Evolutionary conservation across 305 asterid species (phyloP).

Genomic region (Solanum chacoense): DNA sequence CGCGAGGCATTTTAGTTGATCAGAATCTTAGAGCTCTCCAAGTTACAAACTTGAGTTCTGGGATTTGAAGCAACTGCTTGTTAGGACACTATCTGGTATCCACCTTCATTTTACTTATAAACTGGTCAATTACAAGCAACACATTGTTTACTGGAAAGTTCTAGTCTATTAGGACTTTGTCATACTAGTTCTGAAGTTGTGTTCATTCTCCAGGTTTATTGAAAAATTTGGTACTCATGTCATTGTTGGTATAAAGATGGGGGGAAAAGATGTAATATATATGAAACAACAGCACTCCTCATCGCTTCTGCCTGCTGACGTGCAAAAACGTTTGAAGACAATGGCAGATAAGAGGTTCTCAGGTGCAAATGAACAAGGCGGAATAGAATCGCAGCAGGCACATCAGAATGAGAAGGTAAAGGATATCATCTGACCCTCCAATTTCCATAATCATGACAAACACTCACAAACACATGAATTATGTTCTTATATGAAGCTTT

Average conservation of each 20-base stretch:
- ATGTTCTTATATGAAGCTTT: not conserved
- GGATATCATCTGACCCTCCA: not conserved
- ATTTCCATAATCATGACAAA: not conserved
- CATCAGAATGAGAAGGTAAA: conserved; percentile 51
- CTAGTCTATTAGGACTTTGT: not conserved
- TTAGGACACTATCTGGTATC: not conserved
- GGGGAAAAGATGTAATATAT: conserved; percentile 86
- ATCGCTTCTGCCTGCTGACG: conserved; percentile 68
- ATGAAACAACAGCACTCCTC: conserved; percentile 92
- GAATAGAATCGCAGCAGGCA: conserved; percentile 29
- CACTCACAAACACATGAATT: not conserved
- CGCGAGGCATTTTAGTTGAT: not conserved
- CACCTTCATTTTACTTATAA: not conserved
- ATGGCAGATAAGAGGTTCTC: conserved; percentile 80
- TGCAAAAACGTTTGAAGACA: conserved; percentile 63
- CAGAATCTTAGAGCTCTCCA: not conserved
- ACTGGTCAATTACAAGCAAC: not conserved
- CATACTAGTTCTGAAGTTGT: not conserved
- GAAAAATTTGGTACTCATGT: conserved; percentile 85
- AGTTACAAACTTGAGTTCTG: not conserved
- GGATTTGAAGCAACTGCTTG: not conserved
- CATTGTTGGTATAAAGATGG: conserved; percentile 91
- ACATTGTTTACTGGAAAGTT: not conserved
- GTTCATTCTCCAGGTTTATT: conserved; percentile 53
- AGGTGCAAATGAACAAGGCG: conserved; percentile 43